Evolutionary conservation across 192 early-diverging fungal species (phyloP), one percentile per base, ranked within the genome.

Genomic region (Gigaspora rosea): DNA sequence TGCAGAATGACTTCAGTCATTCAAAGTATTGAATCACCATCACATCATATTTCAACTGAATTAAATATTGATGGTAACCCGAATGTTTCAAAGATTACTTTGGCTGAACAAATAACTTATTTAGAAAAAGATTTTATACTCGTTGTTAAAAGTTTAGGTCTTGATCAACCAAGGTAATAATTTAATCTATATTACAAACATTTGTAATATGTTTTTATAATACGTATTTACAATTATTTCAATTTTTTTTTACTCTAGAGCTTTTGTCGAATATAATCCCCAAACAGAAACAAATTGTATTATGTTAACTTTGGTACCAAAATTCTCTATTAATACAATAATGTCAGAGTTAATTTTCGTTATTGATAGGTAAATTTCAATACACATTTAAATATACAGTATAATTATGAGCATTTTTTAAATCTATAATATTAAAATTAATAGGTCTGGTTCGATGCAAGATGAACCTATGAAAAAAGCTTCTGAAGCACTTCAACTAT

Each of bases 361-460:
- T 12, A 66, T 86, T 33, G 85, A 86, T 49, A 64, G 79, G 80
- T 82, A 82, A 63, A 35, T 32, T 46, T 27, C 27, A 27, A 27
- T 33, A 35, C 15, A 73, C 50, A 20, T n/a, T 12, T 47, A 32
- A 32, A 68, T 41, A 68, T 63, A 32, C 13, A 0, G 22, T 16
- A 18, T 16, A 7, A 63, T 63, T 10, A 20, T 35, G 8, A 13
- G 10, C 0, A 27, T 15, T 16, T 46, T 16, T 8, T 27, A 36
- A 9, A 36, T 46, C 18, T 65, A 35, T 18, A 33, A 9, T 20
- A 8, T 13, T 35, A 64, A 12, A 15, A 27, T 35, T 11, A 51
- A 73, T 58, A 70, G 87, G 48, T 89, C 88, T 12, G 87, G 87
- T 13, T 89, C 88, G 8, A 88, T 88, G 87, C 2, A 35, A 10